Evolutionary conservation across 192 early-diverging fungal genomes (phyloP), one percentile per base, ranked within the genome.

Genomic region (Dissophora globulifera): DNA sequence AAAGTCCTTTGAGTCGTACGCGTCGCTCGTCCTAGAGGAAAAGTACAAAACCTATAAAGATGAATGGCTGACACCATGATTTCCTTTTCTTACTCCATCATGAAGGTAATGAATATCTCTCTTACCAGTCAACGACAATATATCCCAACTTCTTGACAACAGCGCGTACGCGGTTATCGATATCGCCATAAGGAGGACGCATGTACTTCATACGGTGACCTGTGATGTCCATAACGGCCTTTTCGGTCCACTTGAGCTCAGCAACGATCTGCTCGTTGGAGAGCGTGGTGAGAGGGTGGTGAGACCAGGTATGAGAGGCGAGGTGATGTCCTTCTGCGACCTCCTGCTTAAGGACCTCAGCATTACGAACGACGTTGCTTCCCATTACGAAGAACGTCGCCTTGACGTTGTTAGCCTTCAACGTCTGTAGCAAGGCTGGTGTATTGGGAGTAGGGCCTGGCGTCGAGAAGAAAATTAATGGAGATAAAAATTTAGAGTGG

Each of bases 221-320:
- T 40, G 53, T 57, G 35, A 64, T 51, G 55, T 83, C 79, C 12
- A 82, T 66, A 35, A 86, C 83, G 11, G 63, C 82, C 19, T 61
- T 59, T 42, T 69, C 69, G 27, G 84, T 86, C 82, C 82, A 86
- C 56, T 85, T 83, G n/a, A 90, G 15, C 45, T 90, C 85, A 41
- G 89, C 86, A 40, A 90, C 85, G 17, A 85, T 58, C 58, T 87
- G 66, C 42, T 89, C 79, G 51, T 78, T 89, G 57, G 79, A 76
- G 25, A 78, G 57, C 19, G 69, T 75, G 30, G 89, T 90, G 27
- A 84, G 67, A 32, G 82, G 79, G 51, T 58, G 67, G 69, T 88
- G 87, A 8, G 76, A 81, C 86, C 86, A 89, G 12, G 88, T 89
- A 57, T 81, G 72, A 15, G 57, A 75, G 25, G 58, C 70, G 59